A percentile compares a stretch with the other conserved stretches of the same genome.
These are phyloP conservation scores for Coleophoma eucalyptorum DNA, from an alignment of 2,329 filamentous ascomycete genomes.

Conservation along the genomic window DNA sequence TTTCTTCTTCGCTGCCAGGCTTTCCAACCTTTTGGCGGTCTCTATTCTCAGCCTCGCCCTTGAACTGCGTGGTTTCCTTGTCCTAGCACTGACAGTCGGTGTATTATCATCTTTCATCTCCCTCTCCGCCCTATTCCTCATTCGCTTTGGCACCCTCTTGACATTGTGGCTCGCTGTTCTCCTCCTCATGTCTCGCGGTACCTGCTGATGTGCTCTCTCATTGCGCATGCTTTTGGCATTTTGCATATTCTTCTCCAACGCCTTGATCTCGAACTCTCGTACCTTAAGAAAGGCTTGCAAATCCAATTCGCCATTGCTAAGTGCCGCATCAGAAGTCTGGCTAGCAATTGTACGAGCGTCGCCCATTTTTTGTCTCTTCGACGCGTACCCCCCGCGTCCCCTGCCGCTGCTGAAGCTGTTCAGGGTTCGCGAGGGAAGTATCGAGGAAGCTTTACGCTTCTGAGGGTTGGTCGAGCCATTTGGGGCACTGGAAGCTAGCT, in stretches of 20 bases:
- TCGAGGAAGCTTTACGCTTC: slow-evolving; percentile 19
- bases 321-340: slow-evolving; percentile 34
- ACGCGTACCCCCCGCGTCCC: slow-evolving; percentile 30
- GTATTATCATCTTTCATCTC: slow-evolving; percentile 92
- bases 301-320: slow-evolving; percentile 74
- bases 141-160: slow-evolving; percentile 76
- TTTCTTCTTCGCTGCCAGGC: slow-evolving; percentile 54
- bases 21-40: slow-evolving; percentile 67
- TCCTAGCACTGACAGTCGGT: slow-evolving; percentile 66
- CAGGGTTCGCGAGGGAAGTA: no score
- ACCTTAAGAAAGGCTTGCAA: slow-evolving; percentile 80
- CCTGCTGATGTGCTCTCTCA: slow-evolving; percentile 82
- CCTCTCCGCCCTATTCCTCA: slow-evolving; percentile 63
- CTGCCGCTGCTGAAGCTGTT: slow-evolving; percentile 1
- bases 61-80: slow-evolving; percentile 57
- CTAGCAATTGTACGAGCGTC: slow-evolving; percentile 38
- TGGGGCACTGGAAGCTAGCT: no score
- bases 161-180: slow-evolving; percentile 94
- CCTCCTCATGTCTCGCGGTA: slow-evolving; percentile 79
- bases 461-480: background rate
- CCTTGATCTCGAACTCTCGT: slow-evolving; percentile 84
- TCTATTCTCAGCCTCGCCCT: slow-evolving; percentile 65
- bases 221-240: slow-evolving; percentile 60
- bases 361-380: slow-evolving; percentile 30
- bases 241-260: slow-evolving; percentile 78